These are phyloP conservation scores for Leccinum solheimii DNA, from an alignment of 1,284 basidiomycete species.

Conservation along the genomic window DNA sequence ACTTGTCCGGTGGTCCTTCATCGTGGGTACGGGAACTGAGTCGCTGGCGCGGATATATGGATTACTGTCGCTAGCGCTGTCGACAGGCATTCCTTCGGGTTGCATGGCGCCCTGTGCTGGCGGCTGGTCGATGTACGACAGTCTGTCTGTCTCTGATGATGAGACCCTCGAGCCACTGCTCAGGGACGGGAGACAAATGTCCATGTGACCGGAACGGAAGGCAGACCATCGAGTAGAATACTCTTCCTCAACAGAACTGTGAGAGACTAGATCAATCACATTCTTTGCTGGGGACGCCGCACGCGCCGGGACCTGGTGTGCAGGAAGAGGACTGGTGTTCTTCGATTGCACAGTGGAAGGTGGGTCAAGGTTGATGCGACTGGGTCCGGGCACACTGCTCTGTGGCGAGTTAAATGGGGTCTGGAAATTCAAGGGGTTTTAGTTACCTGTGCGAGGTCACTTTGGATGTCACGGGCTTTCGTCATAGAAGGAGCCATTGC, in stretches of 20 bases:
- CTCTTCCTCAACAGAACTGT: not conserved
- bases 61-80: not conserved
- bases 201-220: slow-evolving; percentile 28
- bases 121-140: not conserved
- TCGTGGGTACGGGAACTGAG: not conserved
- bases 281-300: not conserved
- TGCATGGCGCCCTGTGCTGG: not conserved
- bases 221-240: slow-evolving; percentile 20
- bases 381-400: slow-evolving; percentile 11
- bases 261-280: slow-evolving; percentile 8
- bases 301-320: not conserved
- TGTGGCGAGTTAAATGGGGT: slow-evolving; percentile 14
- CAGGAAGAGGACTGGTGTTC: not conserved
- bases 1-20: not conserved
- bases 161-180: not conserved
- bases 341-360: not conserved
- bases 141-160: not conserved
- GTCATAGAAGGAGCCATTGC: not conserved
- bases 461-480: not conserved
- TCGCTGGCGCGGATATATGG: not conserved
- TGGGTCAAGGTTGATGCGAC: slow-evolving; percentile 1
- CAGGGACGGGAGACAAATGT: slow-evolving; percentile 9
- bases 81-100: not conserved
- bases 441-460: slow-evolving; percentile 12
- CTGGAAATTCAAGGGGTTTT: not conserved